Conservation (phyloP, 1,139 yeast species). For the Lodderomyces metapsilosis region DNA sequence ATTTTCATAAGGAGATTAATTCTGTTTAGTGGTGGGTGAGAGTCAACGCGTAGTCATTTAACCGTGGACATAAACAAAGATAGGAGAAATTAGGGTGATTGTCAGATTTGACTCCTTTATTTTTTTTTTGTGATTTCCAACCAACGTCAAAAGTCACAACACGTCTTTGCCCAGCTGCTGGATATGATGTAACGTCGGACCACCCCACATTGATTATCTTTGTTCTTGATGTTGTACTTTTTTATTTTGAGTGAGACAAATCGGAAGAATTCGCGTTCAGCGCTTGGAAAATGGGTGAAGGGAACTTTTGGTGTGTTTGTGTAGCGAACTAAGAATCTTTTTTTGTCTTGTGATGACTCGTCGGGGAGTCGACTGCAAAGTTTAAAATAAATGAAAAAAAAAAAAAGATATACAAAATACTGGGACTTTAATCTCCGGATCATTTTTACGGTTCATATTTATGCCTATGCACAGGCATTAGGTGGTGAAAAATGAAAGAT, state of each 20-base stretch:
- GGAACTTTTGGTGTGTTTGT: conserved; percentile 1
- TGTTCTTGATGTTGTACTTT: not conserved
- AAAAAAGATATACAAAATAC: not conserved
- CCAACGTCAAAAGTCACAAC: too few species aligned
- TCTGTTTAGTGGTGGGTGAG: too few species aligned
- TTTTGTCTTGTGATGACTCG: conserved; percentile 1
- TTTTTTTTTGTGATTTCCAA: too few species aligned
- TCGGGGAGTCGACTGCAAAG: not conserved
- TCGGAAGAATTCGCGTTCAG: not conserved
- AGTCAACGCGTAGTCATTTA: too few species aligned
- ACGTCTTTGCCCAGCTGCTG: too few species aligned
- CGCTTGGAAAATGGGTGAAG: not conserved
- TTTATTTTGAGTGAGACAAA: not conserved
- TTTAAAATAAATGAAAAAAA: not conserved
- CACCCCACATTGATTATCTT: not conserved
- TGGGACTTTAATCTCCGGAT: not conserved
- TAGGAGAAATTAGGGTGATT: too few species aligned
- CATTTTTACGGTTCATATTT: not conserved
- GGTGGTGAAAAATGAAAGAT: too few species aligned
- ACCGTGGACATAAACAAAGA: too few species aligned
- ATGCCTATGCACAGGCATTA: too few species aligned
- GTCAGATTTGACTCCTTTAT: too few species aligned
- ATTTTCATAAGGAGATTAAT: too few species aligned
- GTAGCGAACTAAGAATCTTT: not conserved
- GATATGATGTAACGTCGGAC: not conserved